A percentile compares a stretch with the other conserved stretches of the same genome.
Evolutionary conservation across 257 asterid genomes (phyloP).

Genomic region (Rauvolfia tetraphylla): DNA sequence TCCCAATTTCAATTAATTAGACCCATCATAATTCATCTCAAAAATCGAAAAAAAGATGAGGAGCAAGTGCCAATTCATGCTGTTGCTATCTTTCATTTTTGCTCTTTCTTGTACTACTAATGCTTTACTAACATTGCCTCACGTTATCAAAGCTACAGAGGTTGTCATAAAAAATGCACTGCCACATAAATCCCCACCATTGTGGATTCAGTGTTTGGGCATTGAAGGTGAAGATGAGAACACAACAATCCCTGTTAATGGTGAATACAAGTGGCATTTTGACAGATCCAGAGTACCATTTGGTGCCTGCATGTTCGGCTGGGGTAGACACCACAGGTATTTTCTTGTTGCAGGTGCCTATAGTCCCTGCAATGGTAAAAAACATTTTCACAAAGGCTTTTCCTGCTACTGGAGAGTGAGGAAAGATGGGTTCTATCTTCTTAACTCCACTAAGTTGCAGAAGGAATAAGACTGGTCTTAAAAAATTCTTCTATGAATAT

Average conservation of each 20-base stretch:
- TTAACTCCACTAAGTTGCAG: background rate
- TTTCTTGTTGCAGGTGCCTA: background rate
- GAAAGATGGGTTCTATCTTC: background rate
- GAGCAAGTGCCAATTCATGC: background rate
- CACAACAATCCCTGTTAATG: background rate
- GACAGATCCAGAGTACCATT: background rate
- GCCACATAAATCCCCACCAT: background rate
- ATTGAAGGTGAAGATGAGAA: slow-evolving; percentile 2
- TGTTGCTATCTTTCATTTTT: background rate
- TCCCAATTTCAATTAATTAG: background rate
- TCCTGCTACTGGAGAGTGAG: background rate
- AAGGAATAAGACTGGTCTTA: background rate
- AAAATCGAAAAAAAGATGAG: background rate
- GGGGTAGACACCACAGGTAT: background rate
- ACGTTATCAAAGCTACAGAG: background rate
- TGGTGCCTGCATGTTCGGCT: slow-evolving; percentile 1
- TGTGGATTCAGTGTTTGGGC: background rate
- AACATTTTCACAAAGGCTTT: background rate
- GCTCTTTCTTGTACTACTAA: background rate
- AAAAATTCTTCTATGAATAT: too few relatives aligned
- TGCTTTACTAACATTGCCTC: background rate
- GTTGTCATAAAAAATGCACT: background rate
- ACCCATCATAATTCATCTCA: background rate
- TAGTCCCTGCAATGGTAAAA: background rate
- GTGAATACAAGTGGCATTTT: background rate